A percentile compares a stretch with the other conserved stretches of the same genome.
Evolutionary conservation across 331 rosid species (phyloP).

Genomic region (Phaseolus coccineus): DNA sequence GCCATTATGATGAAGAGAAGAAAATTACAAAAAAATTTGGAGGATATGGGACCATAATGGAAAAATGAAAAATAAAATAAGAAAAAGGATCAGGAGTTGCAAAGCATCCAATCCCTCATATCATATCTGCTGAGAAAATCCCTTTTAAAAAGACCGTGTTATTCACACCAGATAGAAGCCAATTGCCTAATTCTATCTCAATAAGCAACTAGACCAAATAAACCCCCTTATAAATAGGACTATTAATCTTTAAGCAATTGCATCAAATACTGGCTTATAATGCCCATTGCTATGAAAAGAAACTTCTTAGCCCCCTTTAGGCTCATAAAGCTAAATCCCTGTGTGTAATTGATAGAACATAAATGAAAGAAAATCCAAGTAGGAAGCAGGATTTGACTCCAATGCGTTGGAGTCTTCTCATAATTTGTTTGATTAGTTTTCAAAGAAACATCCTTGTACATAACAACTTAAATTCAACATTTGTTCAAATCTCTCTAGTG

Average conservation of each 20-base stretch:
- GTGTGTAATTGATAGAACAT: background rate
- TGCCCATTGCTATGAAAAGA: background rate
- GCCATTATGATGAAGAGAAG: conserved; percentile 1
- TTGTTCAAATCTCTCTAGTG: conserved; percentile 2
- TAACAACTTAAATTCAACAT: background rate
- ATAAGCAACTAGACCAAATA: background rate
- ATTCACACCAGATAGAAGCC: background rate
- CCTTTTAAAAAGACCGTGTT: background rate
- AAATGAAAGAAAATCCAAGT: conserved; percentile 17
- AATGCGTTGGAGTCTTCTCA: background rate
- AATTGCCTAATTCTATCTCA: background rate
- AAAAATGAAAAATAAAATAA: background rate
- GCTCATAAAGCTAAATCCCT: conserved; percentile 2
- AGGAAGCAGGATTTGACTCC: background rate
- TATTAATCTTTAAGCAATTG: background rate
- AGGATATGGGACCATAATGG: background rate
- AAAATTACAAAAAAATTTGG: background rate
- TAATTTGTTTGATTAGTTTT: background rate
- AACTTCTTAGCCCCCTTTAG: background rate
- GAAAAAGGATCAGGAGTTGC: background rate
- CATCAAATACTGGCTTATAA: background rate
- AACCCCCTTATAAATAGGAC: conserved; percentile 2
- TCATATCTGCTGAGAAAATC: background rate
- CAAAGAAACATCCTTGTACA: background rate
- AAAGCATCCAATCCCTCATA: background rate